Evolutionary conservation across 2,329 filamentous ascomycete species (phyloP).

Genomic region (Stylonectria norvegica): DNA sequence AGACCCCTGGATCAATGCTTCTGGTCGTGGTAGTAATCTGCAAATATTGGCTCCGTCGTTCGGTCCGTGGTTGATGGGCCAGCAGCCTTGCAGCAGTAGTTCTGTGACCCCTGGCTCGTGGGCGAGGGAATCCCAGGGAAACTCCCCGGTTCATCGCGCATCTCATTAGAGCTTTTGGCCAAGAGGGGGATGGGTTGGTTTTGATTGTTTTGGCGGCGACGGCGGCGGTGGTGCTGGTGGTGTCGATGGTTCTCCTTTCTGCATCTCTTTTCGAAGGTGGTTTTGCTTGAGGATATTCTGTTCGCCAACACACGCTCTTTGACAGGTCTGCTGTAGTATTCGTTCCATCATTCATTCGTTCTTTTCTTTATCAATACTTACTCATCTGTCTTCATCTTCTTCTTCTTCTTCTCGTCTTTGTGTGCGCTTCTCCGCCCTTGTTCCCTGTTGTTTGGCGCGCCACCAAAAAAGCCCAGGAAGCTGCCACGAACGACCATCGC

Average conservation of each 20-base stretch:
- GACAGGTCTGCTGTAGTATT: constrained; percentile 1
- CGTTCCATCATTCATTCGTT: constrained; percentile 13
- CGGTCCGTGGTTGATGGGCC: constrained; percentile 11
- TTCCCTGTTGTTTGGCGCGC: constrained; percentile 1
- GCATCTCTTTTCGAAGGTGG: too few species aligned
- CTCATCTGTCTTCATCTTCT: constrained; percentile 13
- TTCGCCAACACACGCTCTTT: constrained; percentile 1
- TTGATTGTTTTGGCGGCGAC: neutral
- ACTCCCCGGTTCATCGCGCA: too few species aligned
- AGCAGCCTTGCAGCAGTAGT: constrained; percentile 2
- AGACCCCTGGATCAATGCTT: too few species aligned
- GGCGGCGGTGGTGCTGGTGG: too few species aligned
- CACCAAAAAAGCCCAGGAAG: too few species aligned
- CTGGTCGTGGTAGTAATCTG: too few species aligned
- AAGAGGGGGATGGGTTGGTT: neutral
- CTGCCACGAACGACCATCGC: too few species aligned
- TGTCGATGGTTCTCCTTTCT: too few species aligned
- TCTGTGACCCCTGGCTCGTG: too few species aligned
- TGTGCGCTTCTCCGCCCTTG: neutral
- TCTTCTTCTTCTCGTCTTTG: neutral
- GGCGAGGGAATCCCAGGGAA: too few species aligned
- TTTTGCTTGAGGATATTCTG: constrained; percentile 11
- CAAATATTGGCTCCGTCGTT: too few species aligned
- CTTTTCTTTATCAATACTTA: constrained; percentile 14
- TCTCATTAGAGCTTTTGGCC: neutral